phyloP scores from a whole-genome alignment of 1,284 basidiomycete species.

The Puccinia triticina region DNA sequence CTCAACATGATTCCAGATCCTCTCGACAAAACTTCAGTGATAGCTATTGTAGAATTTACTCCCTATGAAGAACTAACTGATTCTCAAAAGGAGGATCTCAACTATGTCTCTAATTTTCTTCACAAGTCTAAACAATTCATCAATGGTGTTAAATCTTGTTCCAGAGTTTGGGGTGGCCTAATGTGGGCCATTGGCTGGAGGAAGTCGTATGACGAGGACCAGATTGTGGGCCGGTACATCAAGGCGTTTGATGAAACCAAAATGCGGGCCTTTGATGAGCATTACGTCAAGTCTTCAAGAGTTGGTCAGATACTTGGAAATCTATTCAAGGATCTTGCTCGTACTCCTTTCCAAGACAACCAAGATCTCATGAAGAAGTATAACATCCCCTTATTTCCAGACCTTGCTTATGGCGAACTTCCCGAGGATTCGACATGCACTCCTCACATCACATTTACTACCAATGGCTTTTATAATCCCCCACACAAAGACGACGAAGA shows the following conservation, averaged over 20 bases:
- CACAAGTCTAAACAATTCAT: neutral
- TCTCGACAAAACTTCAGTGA: neutral
- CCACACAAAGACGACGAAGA: slow-evolving; percentile 2
- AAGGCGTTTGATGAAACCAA: neutral
- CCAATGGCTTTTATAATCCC: neutral
- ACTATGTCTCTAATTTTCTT: neutral
- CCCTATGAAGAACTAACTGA: neutral
- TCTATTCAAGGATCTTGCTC: neutral
- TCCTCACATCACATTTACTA: slow-evolving; percentile 1
- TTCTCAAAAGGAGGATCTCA: neutral
- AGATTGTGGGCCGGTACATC: neutral
- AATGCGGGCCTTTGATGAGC: too few relatives aligned
- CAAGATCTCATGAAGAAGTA: too few relatives aligned
- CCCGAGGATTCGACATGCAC: neutral
- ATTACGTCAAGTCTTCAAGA: neutral
- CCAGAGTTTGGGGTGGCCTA: neutral
- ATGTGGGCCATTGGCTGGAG: slow-evolving; percentile 7
- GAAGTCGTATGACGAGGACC: neutral
- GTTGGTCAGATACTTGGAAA: neutral
- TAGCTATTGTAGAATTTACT: neutral
- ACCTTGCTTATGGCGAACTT: too few relatives aligned
- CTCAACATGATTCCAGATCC: neutral
- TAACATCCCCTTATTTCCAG: too few relatives aligned
- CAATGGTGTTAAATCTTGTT: neutral
- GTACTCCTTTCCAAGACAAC: too few relatives aligned